Base-by-base conservation (phyloP, 371 early-diverging fungal species). In the Syncephalis plumigaleata region DNA sequence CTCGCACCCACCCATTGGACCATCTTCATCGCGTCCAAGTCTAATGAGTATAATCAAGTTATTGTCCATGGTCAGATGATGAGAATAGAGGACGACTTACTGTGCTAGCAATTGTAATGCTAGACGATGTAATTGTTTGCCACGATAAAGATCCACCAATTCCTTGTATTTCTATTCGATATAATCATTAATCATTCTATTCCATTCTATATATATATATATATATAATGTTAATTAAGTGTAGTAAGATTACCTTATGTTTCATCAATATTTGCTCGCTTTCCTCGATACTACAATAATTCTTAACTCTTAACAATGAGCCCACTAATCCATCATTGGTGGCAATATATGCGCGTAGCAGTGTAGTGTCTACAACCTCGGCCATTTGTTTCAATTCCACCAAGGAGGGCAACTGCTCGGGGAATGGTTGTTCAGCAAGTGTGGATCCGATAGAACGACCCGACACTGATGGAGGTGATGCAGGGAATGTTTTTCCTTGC, bases 141-240 rank as follows among this genome's bases (percentile, higher is more conserved):
- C 83, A 25, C 77, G 73, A 59, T 88, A 95, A 44, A 91, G 70
- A 54, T 91, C 93, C 8, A 91, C 79, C 22, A 95, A 62, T 58
- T 90, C 91, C 36, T 69, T 65, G 55, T 79, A 79, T 66, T 84
- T 87, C 73, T 75, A 64, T 44, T 36, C 25, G 21, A 43, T 27
- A 26, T 17, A 40, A 22, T 36, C 44, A 26, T 17, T 23, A 31
- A 22, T 31, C 39, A 15, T 47, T 11, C 16, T 13, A 20, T 26
- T 36, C 22, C 15, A 23, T 23, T 7, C 15, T 44, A 4, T 23
- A 31, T 3, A 3, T 46, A 9, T 26, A 26, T 23, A 31, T 15
- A 22, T 21, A 27, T 27, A 26, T 49, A 8, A 18, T 13, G 37
- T 16, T 43, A 18, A 39, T 21, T 2, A 15, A 9, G 9, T 17